Evolutionary conservation across 2,329 filamentous ascomycete genomes (phyloP), one percentile per base, ranked within the genome.

Genomic region (Venturia aucupariae): DNA sequence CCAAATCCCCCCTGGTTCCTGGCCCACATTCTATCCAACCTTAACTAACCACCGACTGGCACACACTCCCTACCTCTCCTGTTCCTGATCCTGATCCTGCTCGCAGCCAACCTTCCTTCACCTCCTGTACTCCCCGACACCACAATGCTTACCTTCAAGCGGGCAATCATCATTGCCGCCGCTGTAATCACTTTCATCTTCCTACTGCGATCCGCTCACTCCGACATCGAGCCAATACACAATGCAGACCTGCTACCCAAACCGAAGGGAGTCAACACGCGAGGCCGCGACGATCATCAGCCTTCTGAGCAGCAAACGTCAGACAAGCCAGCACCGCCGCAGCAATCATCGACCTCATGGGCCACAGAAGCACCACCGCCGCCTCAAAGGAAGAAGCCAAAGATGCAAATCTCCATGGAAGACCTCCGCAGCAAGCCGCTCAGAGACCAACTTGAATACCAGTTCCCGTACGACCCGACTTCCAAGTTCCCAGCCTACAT

Each of bases 401-500:
- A 75, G 65, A 76, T 79, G 8, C 86, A 90, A 72, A 84, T 89
- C 70, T 78, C 84, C 62, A 77, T 91, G 69, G 81, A 86, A 63
- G 88, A 93, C 74, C 82, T 90, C 72, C 85, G 86, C 65, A 84
- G 82, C 72, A 86, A 90, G 77, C 86, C 89, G 19, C 82, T 92
- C 63, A 81, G 89, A 84, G 79, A 96, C 68, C 84, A 94, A 78
- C 85, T 99, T 65, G 88, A 87, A 62, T 97, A 96, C 79, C 90
- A 95, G 70, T 97, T 94, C 76, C 91, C 92, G 24, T 99, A 97
- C 81, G 90, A 96, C 72, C 82, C 93, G 67, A 86, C 92, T 72
- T 77, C 82, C 70, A 96, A 93, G 75, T 97, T 97, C 75, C 94
- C 94, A 3, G 92, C 92, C 65, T 97, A 96, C 80, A 95, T 99